Conservation (phyloP, 148 eudicot genomes). For the Nepenthes gracilis region DNA sequence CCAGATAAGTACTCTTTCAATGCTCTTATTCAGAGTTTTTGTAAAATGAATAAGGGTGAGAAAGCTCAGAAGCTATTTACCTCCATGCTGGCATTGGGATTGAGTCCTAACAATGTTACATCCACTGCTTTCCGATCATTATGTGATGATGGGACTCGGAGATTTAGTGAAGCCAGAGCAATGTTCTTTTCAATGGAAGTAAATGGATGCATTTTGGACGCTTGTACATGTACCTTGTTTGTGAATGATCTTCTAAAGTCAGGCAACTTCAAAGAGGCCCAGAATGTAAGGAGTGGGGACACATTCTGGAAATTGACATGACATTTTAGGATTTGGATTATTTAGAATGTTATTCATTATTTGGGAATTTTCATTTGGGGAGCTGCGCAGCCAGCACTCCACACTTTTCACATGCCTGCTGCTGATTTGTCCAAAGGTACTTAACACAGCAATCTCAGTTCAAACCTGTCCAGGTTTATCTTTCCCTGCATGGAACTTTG, state of each 20-base stretch:
- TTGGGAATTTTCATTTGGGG: neutral
- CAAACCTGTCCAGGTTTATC: no score
- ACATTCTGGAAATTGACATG: constrained; percentile 14
- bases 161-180: constrained; percentile 50
- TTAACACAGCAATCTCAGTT: no score
- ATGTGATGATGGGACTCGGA: constrained; percentile 57
- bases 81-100: constrained; percentile 57
- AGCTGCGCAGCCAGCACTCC: no score
- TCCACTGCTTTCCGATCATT: constrained; percentile 44
- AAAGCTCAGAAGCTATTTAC: constrained; percentile 58
- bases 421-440: no score
- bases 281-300: constrained; percentile 33
- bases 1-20: constrained; percentile 81
- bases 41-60: constrained; percentile 54
- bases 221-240: constrained; percentile 41
- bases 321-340: constrained; percentile 2
- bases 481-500: no score
- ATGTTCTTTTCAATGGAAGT: constrained; percentile 64
- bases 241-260: constrained; percentile 38
- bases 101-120: constrained; percentile 60
- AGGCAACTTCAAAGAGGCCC: constrained; percentile 44
- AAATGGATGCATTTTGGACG: constrained; percentile 58
- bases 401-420: no score
- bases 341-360: neutral
- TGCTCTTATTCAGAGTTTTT: constrained; percentile 64